Conservation (phyloP, 306 rosid species). For the Glycine soja region DNA sequence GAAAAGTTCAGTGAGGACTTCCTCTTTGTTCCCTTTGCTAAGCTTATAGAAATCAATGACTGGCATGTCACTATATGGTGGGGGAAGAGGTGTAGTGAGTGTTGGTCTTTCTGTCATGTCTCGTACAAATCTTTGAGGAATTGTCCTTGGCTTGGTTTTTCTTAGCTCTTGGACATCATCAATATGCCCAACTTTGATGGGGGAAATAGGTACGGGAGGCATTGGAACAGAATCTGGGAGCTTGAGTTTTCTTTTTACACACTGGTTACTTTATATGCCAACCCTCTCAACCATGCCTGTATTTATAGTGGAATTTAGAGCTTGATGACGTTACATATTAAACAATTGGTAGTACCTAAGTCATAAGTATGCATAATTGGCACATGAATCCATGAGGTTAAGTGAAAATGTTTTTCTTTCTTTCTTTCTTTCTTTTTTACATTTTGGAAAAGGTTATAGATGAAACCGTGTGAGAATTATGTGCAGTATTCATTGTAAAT, state of each 20-base stretch:
- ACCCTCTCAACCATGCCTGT: slow-evolving; percentile 36
- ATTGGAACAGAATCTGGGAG: slow-evolving; percentile 48
- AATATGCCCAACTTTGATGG: slow-evolving; percentile 79
- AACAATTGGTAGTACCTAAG: slow-evolving; percentile 1
- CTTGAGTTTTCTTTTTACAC: neutral
- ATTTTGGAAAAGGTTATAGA: neutral
- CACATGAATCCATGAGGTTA: slow-evolving; percentile 10
- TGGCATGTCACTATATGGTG: slow-evolving; percentile 65
- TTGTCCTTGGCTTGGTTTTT: slow-evolving; percentile 63
- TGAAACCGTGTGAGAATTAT: slow-evolving; percentile 15
- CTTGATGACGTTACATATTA: slow-evolving; percentile 38
- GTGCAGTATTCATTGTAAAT: neutral
- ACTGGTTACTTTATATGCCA: slow-evolving; percentile 30
- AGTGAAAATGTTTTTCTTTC: neutral
- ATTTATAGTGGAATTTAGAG: slow-evolving; percentile 67
- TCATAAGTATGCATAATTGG: slow-evolving; percentile 23
- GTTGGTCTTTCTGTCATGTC: slow-evolving; percentile 76
- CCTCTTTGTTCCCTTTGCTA: slow-evolving; percentile 59
- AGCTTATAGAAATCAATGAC: slow-evolving; percentile 76
- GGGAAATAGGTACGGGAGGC: slow-evolving; percentile 73
- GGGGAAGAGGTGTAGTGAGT: slow-evolving; percentile 44
- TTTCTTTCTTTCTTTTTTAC: neutral
- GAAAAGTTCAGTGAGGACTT: slow-evolving; percentile 52
- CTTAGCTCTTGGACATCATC: slow-evolving; percentile 96
- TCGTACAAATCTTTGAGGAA: slow-evolving; percentile 93